These are phyloP conservation scores for Colletotrichum sp. DNA, from an alignment of 2,329 filamentous ascomycete species.

Conservation along the genomic window DNA sequence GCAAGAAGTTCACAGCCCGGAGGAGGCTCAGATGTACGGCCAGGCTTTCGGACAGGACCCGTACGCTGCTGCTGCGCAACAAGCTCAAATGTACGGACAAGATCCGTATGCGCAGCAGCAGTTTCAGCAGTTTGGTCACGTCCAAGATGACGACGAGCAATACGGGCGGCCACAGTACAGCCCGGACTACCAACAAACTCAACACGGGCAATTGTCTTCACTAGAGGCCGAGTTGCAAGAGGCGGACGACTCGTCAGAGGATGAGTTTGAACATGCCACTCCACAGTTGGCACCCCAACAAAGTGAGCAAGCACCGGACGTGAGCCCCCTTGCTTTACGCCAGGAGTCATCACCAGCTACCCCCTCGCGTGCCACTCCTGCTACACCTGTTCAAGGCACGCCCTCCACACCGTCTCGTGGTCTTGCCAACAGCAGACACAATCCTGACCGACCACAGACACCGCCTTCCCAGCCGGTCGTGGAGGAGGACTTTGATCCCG, in stretches of 20 bases:
- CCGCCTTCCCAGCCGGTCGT: not conserved
- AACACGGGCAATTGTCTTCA: not conserved
- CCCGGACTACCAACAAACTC: not conserved
- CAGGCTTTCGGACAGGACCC: not conserved
- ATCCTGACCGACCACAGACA: conserved; percentile 25
- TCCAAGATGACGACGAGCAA: not conserved
- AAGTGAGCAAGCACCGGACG: conserved; percentile 16
- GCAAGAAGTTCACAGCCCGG: not conserved
- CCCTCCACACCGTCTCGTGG: conserved; percentile 21
- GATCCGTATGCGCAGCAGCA: not conserved
- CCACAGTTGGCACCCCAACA: conserved; percentile 19
- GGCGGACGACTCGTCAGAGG: not conserved
- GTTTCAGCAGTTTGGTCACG: not conserved
- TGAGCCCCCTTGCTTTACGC: conserved; percentile 22
- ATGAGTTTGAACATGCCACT: conserved; percentile 10
- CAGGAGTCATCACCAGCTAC: conserved; percentile 14
- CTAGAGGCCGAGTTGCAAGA: not conserved
- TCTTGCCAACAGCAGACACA: conserved; percentile 32
- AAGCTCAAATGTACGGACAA: not conserved
- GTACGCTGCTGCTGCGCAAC: not conserved
- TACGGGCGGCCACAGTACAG: not conserved
- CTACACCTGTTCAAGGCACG: conserved; percentile 19
- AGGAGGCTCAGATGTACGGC: not conserved
- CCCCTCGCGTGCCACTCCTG: not conserved
- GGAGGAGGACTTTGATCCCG: conserved; percentile 19